These are phyloP conservation scores for Gnetum montanum DNA, from an alignment of 75 land plant species.

Conservation along the genomic window DNA sequence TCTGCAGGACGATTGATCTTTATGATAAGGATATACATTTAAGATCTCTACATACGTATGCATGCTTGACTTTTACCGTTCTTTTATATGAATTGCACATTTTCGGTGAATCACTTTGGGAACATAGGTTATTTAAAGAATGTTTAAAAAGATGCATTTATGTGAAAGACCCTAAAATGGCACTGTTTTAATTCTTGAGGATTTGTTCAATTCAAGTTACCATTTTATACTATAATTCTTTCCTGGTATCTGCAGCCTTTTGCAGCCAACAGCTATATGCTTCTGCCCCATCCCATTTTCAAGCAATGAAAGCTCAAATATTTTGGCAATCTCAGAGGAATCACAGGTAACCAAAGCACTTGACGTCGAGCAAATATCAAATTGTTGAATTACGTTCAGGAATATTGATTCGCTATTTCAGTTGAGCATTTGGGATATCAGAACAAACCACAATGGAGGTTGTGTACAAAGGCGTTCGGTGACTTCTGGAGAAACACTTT, in stretches of 20 bases:
- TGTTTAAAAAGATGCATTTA: too few relatives aligned
- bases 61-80: too few relatives aligned
- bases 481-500: slow-evolving; percentile 48
- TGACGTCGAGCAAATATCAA: slow-evolving; percentile 1
- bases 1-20: slow-evolving; percentile 72
- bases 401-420: too few relatives aligned
- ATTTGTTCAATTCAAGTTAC: background rate
- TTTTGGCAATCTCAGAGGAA: slow-evolving; percentile 75
- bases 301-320: slow-evolving; percentile 26
- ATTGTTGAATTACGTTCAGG: too few relatives aligned
- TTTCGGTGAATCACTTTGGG: too few relatives aligned
- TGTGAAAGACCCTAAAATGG: too few relatives aligned
- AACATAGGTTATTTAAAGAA: too few relatives aligned
- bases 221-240: too few relatives aligned
- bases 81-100: too few relatives aligned
- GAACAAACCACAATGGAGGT: slow-evolving; percentile 78
- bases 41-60: slow-evolving; percentile 78
- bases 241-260: slow-evolving; percentile 57
- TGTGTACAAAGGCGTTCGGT: slow-evolving; percentile 69
- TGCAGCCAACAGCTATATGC: slow-evolving; percentile 66
- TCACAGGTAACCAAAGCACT: slow-evolving; percentile 41
- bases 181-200: slow-evolving; percentile 5
- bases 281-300: slow-evolving; percentile 29
- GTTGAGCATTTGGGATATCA: slow-evolving; percentile 85
- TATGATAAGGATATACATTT: slow-evolving; percentile 89